Percentiles rank a stretch among this genome's conserved stretches.
Conservation (phyloP, 176 grass and related monocot genomes). For the Ensete glaucum region DNA sequence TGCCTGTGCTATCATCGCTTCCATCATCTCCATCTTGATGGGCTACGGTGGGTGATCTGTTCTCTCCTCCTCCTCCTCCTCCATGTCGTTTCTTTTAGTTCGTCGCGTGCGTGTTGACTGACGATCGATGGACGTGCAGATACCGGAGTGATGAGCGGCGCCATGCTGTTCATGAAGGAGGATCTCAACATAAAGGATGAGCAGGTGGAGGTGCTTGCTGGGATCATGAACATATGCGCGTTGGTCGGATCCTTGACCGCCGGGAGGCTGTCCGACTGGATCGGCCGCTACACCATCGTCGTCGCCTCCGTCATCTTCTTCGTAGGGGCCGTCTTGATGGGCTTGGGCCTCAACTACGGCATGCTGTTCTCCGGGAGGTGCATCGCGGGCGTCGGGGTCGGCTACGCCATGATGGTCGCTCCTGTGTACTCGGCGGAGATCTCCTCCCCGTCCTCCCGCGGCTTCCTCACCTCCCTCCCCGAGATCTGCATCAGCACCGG, state of each 20-base stretch:
- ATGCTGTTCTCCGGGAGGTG: conserved; percentile 16
- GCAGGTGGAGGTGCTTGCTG: conserved; percentile 3
- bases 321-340: conserved; percentile 6
- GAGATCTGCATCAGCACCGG: conserved; percentile 17
- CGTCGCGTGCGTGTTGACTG: too few relatives aligned
- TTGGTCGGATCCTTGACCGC: conserved; percentile 13
- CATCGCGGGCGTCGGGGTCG: conserved; percentile 16
- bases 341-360: conserved; percentile 3
- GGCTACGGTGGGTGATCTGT: conserved; percentile 62
- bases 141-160: conserved; percentile 20
- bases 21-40: conserved; percentile 76
- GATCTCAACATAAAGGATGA: conserved; percentile 12
- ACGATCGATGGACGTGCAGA: neutral
- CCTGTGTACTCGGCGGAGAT: conserved; percentile 17
- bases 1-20: conserved; percentile 56
- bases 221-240: conserved; percentile 16
- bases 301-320: conserved; percentile 15
- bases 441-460: conserved; percentile 2
- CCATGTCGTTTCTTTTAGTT: too few relatives aligned
- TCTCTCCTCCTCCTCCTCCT: too few relatives aligned
- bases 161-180: conserved; percentile 13
- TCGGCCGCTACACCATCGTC: conserved; percentile 20
- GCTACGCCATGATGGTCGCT: conserved; percentile 14
- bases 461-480: conserved; percentile 17
- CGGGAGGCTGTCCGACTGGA: conserved; percentile 16